Evolutionary conservation across 352 stramenopile genomes (phyloP).

Genomic region (Phytophthora fragariaefolia): DNA sequence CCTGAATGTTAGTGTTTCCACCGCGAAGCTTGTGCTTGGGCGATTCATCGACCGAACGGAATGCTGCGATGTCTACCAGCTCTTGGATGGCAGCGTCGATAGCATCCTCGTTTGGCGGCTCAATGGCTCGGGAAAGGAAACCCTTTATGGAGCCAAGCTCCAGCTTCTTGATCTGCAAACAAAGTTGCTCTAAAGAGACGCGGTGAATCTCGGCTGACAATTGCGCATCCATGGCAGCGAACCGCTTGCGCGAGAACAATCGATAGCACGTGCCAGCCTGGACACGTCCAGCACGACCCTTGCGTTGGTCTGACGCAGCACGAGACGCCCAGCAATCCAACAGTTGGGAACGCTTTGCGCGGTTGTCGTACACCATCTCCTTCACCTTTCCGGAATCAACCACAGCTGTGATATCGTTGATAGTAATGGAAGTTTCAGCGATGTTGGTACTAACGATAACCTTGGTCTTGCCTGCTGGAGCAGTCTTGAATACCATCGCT

Average conservation of each 20-base stretch:
- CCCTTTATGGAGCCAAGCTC: constrained; percentile 73
- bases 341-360: constrained; percentile 73
- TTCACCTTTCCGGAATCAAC: constrained; percentile 90
- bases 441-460: constrained; percentile 91
- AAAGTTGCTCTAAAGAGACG: constrained; percentile 86
- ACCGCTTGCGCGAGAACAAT: constrained; percentile 74
- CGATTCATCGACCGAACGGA: constrained; percentile 48
- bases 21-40: constrained; percentile 22
- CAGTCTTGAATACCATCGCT: constrained; percentile 71
- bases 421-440: constrained; percentile 91
- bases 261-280: constrained; percentile 81
- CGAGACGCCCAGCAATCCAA: constrained; percentile 84
- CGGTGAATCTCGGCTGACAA: constrained; percentile 90
- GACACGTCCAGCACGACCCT: constrained; percentile 84
- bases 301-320: constrained; percentile 83
- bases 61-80: constrained; percentile 90
- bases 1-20: constrained; percentile 18
- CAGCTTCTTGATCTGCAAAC: constrained; percentile 89
- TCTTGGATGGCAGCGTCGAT: constrained; percentile 93
- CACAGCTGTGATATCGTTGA: constrained; percentile 88
- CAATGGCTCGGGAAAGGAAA: constrained; percentile 87
- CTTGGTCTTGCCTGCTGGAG: constrained; percentile 75
- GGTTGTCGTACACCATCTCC: constrained; percentile 88
- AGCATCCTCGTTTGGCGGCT: constrained; percentile 91
- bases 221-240: constrained; percentile 69